Evolutionary conservation across 73 alveolate genomes (phyloP).

Genomic region (Tetrahymena borealis): DNA sequence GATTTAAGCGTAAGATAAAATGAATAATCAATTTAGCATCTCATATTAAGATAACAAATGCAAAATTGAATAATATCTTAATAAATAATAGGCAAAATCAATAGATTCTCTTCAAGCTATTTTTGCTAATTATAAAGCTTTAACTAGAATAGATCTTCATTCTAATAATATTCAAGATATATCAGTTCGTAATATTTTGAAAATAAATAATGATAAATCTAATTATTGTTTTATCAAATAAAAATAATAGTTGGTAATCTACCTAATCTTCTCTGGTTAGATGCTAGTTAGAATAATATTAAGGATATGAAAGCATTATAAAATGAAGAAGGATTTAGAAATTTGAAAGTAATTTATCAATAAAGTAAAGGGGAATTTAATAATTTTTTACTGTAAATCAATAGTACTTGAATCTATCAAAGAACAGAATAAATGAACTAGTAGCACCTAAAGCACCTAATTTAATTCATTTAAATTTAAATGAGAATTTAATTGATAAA

Average conservation of each 20-base stretch:
- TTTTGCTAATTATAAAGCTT: conserved; percentile 12
- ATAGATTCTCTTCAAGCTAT: conserved; percentile 5
- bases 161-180: conserved; percentile 11
- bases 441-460: conserved; percentile 10
- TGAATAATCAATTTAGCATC: too few relatives aligned
- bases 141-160: conserved; percentile 11
- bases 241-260: conserved; percentile 19
- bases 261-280: conserved; percentile 6
- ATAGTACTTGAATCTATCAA: conserved; percentile 9
- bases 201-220: not conserved
- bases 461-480: conserved; percentile 8
- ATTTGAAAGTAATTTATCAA: conserved; percentile 12
- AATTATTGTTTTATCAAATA: not conserved
- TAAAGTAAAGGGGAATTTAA: too few relatives aligned
- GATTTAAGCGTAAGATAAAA: not conserved
- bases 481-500: conserved; percentile 26
- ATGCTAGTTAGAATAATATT: conserved; percentile 15
- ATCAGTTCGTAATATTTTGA: not conserved
- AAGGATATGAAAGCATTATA: conserved; percentile 21
- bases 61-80: not conserved
- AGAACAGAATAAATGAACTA: conserved; percentile 14
- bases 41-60: not conserved
- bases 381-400: too few relatives aligned
- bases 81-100: not conserved
- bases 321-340: conserved; percentile 32